Conservation (phyloP, 2,329 filamentous ascomycete genomes). For the Verticillium tricorpus region DNA sequence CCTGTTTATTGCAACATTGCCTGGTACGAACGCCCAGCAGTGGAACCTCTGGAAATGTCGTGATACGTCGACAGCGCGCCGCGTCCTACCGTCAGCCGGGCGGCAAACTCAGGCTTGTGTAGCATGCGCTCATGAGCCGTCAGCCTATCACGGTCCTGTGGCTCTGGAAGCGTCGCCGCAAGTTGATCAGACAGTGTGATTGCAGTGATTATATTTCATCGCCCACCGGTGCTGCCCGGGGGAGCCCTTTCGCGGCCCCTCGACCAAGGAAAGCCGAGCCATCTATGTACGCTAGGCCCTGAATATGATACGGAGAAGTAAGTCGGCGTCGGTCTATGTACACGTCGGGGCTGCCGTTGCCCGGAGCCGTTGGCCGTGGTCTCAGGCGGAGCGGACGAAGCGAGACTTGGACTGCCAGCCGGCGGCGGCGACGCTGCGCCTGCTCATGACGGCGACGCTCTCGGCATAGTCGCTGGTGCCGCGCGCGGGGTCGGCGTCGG, state of each 20-base stretch:
- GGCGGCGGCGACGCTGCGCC: slow-evolving; percentile 7
- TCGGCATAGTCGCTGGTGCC: slow-evolving; percentile 35
- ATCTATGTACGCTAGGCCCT: too few species aligned
- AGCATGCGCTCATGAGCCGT: background rate
- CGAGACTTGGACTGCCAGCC: slow-evolving; percentile 12
- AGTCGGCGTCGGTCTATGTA: too few species aligned
- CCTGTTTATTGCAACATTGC: background rate
- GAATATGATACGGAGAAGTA: too few species aligned
- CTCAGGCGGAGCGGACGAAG: slow-evolving; percentile 2
- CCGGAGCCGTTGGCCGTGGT: too few species aligned
- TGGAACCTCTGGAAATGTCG: background rate
- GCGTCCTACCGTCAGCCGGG: background rate
- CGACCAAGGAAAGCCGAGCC: too few species aligned
- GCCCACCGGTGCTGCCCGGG: too few species aligned
- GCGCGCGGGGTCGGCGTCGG: slow-evolving; percentile 33
- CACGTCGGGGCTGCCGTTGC: too few species aligned
- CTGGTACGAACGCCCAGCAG: background rate
- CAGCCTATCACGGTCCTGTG: background rate
- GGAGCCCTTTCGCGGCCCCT: too few species aligned
- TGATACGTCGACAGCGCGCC: background rate
- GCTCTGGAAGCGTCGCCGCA: too few species aligned
- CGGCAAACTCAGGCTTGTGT: background rate
- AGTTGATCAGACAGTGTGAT: too few species aligned
- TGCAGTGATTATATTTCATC: too few species aligned
- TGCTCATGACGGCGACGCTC: slow-evolving; percentile 22